These are phyloP conservation scores for Sporisorium scitamineum DNA, from an alignment of 1,284 basidiomycete genomes.

Conservation along the genomic window DNA sequence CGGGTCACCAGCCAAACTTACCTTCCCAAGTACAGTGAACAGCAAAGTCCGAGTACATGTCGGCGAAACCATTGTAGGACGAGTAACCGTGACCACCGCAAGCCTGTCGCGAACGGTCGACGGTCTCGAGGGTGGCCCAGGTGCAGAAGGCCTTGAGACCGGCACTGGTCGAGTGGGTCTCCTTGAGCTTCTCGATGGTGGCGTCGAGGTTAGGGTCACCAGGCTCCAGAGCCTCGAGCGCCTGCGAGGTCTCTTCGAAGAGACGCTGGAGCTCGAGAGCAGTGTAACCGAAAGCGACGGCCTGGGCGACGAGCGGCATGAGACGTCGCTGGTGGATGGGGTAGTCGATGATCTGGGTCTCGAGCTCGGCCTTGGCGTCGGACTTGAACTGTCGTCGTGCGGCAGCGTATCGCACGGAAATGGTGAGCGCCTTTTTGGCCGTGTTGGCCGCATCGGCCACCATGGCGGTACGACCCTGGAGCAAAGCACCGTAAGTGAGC, in stretches of 20 bases:
- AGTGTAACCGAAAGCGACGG: constrained; percentile 74
- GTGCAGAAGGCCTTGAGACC: constrained; percentile 76
- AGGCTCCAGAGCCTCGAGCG: constrained; percentile 73
- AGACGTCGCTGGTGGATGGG: constrained; percentile 75
- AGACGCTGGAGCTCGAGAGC: constrained; percentile 70
- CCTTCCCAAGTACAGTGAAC: constrained; percentile 73
- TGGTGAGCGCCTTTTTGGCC: constrained; percentile 73
- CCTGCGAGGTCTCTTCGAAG: constrained; percentile 71
- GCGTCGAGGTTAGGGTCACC: constrained; percentile 67
- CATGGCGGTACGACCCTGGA: constrained; percentile 74
- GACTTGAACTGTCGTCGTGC: constrained; percentile 74
- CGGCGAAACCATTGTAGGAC: constrained; percentile 73
- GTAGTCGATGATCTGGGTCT: constrained; percentile 75
- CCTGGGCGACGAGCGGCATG: constrained; percentile 74
- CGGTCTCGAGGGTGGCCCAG: constrained; percentile 74
- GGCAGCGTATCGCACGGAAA: constrained; percentile 74
- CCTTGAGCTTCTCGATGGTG: constrained; percentile 73
- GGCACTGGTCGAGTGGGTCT: constrained; percentile 74
- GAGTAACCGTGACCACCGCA: constrained; percentile 75
- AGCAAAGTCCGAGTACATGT: constrained; percentile 73
- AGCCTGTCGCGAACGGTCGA: constrained; percentile 74
- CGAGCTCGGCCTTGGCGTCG: constrained; percentile 64
- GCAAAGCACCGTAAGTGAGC: constrained; percentile 74
- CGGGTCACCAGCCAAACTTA: constrained; percentile 2
- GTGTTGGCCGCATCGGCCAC: constrained; percentile 73